Percentiles rank a stretch among this genome's conserved stretches.
These are phyloP conservation scores for Leccinum longicurvipes DNA, from an alignment of 768 basidiomycete species.

Conservation along the genomic window DNA sequence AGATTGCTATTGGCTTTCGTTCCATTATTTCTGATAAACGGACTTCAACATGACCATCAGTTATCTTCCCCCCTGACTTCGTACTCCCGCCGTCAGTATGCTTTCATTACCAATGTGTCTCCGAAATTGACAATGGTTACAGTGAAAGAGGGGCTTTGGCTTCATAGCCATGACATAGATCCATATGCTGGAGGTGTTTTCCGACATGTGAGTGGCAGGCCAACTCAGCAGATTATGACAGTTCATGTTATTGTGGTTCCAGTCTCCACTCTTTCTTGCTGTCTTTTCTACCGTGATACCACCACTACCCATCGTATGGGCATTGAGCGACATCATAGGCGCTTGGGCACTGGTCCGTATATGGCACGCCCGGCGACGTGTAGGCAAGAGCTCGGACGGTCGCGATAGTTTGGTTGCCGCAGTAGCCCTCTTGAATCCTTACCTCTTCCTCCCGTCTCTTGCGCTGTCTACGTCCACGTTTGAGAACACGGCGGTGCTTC, in stretches of 20 bases:
- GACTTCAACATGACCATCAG: slow-evolving; percentile 67
- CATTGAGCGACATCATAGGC: slow-evolving; percentile 58
- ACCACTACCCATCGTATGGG: slow-evolving; percentile 63
- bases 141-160: slow-evolving; percentile 91
- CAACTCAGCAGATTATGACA: background rate
- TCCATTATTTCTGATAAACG: slow-evolving; percentile 38
- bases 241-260: background rate
- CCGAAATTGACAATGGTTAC: background rate
- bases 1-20: slow-evolving; percentile 54
- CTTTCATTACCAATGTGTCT: background rate
- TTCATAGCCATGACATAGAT: slow-evolving; percentile 72
- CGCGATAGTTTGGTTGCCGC: slow-evolving; percentile 64
- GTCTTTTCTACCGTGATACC: slow-evolving; percentile 73
- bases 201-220: slow-evolving; percentile 61
- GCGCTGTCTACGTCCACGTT: slow-evolving; percentile 81
- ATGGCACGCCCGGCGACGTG: slow-evolving; percentile 61
- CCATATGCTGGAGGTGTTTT: slow-evolving; percentile 88
- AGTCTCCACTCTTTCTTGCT: slow-evolving; percentile 82
- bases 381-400: slow-evolving; percentile 35
- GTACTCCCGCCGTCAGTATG: slow-evolving; percentile 64
- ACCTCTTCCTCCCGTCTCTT: slow-evolving; percentile 73
- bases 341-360: slow-evolving; percentile 68
- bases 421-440: slow-evolving; percentile 84
- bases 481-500: slow-evolving; percentile 70
- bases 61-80: slow-evolving; percentile 81